phyloP scores from a whole-genome alignment of 176 grass and related monocot species.

The Dactylis glomerata region DNA sequence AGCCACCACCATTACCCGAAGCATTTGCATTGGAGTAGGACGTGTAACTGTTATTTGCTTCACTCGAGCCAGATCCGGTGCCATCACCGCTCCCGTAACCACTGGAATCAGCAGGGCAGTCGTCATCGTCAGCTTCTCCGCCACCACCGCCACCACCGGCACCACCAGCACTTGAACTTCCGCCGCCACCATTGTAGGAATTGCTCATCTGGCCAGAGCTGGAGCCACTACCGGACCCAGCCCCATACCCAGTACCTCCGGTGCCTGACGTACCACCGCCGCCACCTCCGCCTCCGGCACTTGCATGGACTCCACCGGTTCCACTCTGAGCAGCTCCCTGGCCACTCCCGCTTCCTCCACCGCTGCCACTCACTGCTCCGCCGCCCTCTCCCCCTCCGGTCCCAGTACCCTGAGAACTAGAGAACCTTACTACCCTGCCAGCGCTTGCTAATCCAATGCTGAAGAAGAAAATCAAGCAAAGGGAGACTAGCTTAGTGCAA shows the following conservation, averaged over 20 bases:
- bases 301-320: neutral
- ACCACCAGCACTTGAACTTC: neutral
- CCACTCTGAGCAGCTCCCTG: neutral
- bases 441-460: slow-evolving; percentile 31
- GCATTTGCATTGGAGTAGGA: neutral
- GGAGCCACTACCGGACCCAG: neutral
- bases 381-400: neutral
- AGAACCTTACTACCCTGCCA: slow-evolving; percentile 31
- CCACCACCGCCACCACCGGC: neutral
- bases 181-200: neutral
- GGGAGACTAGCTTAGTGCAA: slow-evolving; percentile 25
- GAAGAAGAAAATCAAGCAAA: slow-evolving; percentile 34
- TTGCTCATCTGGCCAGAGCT: slow-evolving; percentile 6
- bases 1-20: neutral
- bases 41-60: neutral
- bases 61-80: neutral
- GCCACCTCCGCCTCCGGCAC: neutral
- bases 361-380: neutral
- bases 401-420: slow-evolving; percentile 1
- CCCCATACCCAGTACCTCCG: neutral
- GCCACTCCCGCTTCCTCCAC: neutral
- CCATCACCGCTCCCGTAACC: neutral
- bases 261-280: neutral
- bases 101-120: neutral
- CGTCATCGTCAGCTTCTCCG: neutral